Evolutionary conservation across 306 rosid genomes (phyloP).

Genomic region (Hippophae tibetana): DNA sequence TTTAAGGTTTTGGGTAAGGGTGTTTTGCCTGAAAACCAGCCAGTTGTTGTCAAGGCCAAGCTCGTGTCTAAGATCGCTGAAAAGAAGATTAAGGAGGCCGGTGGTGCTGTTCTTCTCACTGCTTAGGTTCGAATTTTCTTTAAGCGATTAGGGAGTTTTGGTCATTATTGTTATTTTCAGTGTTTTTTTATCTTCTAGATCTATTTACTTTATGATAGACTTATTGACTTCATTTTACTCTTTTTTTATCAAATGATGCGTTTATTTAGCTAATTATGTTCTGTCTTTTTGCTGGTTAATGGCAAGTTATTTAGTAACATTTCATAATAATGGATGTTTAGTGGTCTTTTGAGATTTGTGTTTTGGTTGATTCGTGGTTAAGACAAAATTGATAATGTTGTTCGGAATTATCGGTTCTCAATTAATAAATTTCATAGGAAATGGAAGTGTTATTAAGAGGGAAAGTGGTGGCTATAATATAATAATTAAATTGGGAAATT

Average conservation of each 20-base stretch:
- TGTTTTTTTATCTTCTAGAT: background rate
- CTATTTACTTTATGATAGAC: background rate
- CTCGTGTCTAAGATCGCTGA: slow-evolving; percentile 65
- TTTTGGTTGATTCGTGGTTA: too few species aligned
- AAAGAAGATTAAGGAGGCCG: slow-evolving; percentile 89
- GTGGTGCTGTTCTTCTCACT: slow-evolving; percentile 73
- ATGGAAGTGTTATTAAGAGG: too few species aligned
- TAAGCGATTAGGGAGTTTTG: background rate
- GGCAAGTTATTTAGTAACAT: too few species aligned
- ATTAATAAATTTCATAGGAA: too few species aligned
- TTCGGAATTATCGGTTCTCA: too few species aligned
- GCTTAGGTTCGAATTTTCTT: slow-evolving; percentile 40
- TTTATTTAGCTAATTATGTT: background rate
- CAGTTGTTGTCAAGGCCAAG: slow-evolving; percentile 75
- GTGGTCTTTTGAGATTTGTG: too few species aligned
- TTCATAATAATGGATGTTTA: too few species aligned
- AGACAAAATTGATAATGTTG: too few species aligned
- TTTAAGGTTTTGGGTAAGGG: slow-evolving; percentile 82
- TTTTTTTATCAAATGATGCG: background rate
- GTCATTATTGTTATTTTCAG: background rate
- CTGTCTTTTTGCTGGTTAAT: background rate
- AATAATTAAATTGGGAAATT: too few species aligned
- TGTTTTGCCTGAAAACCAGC: slow-evolving; percentile 42
- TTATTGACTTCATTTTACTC: too few species aligned
- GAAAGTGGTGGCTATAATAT: too few species aligned